These are phyloP conservation scores for Bruguiera hainesii DNA, from an alignment of 441 rosid species.

Conservation along the genomic window DNA sequence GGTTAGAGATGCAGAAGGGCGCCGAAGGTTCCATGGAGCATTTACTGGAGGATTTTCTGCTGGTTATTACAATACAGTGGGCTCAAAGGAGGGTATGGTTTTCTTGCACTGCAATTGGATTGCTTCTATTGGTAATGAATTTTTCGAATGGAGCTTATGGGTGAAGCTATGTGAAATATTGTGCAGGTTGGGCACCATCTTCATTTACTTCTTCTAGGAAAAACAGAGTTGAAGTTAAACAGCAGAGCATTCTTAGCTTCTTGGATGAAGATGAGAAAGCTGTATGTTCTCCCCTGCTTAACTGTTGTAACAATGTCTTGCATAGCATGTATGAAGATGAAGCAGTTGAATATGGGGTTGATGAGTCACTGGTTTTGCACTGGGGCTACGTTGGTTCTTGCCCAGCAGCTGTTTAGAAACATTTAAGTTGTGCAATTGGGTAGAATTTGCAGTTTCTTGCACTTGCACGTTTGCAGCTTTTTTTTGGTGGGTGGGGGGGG, in stretches of 20 bases:
- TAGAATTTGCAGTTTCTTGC: too few relatives aligned
- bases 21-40: constrained; percentile 98
- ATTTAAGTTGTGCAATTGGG: too few relatives aligned
- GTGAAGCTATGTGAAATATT: constrained; percentile 19
- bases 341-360: too few relatives aligned
- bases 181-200: constrained; percentile 89
- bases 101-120: background rate
- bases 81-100: constrained; percentile 82
- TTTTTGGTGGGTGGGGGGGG: too few relatives aligned
- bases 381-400: too few relatives aligned
- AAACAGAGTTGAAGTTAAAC: constrained; percentile 85
- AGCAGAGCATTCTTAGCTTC: constrained; percentile 77
- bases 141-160: constrained; percentile 3
- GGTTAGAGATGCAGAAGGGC: constrained; percentile 97
- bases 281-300: constrained; percentile 36
- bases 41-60: constrained; percentile 97
- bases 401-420: too few relatives aligned
- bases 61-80: constrained; percentile 90
- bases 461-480: too few relatives aligned
- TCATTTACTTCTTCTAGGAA: constrained; percentile 87
- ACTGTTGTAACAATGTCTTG: background rate
- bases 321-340: too few relatives aligned
- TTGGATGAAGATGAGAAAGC: constrained; percentile 94
- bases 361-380: too few relatives aligned
- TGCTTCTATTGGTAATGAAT: background rate